Evolutionary conservation across 2,329 filamentous ascomycete genomes (phyloP), one percentile per base, ranked within the genome.

Genomic region (Apiospora hydei): DNA sequence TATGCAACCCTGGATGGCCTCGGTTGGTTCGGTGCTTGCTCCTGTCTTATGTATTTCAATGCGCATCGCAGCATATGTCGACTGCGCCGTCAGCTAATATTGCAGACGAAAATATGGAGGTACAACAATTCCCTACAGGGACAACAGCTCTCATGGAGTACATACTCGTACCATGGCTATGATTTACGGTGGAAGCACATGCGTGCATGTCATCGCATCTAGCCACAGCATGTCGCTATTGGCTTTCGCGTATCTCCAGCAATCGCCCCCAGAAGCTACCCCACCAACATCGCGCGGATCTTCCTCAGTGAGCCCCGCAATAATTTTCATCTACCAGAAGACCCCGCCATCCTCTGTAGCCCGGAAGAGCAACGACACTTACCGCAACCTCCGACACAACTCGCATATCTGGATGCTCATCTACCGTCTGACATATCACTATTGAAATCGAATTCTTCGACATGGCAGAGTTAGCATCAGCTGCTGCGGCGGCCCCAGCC

Each of bases 291-390:
- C 30, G 57, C 34, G 30, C 30, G 13, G 16, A 64, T 64, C 34
- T 21, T 41, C 53, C 30, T 13, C 34, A 2, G 41, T 3, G 10
- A 11, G 66, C 41, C 66, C 66, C 66, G 66, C 66, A 46, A 47
- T 68, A 68, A 68, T 68, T 68, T 68, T 68, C 66, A 30, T 47
- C 43, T 68, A 18, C n/a, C n/a, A 68, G 13, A 18, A 30, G 66
- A 68, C 66, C 66, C 66, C 66, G 66, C 66, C 66, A 47, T 68
- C 66, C 16, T 14, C 66, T 18, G 66, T 30, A 30, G 10, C 18
- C 41, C 3, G 46, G n/a, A 26, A 34, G 41, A 47, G 44, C n/a
- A 68, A 68, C 41, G 21, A 26, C 43, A 44, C 21, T 41, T n/a
- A 44, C 30, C 43, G 66, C 24, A 68, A 46, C 66, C 18, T 34